Base-by-base conservation (phyloP, 1,139 yeast genomes). In the Hanseniaspora gamundiae region DNA sequence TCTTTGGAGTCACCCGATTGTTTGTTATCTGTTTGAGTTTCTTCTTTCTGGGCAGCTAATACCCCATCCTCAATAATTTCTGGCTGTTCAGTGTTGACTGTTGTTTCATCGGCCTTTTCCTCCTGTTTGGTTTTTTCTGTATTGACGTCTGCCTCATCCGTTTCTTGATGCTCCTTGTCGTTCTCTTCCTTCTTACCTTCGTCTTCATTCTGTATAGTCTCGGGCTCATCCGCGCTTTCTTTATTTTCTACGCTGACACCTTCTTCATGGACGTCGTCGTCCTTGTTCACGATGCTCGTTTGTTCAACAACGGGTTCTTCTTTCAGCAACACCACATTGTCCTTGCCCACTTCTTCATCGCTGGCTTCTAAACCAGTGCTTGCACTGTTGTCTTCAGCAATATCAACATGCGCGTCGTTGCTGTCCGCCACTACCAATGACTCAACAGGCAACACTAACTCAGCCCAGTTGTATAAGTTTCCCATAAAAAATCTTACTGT, bases 401-500 rank as follows among this genome's bases (percentile, higher is more conserved):
- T n/a, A n/a, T 30, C 35, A 30, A 28, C 26, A 45, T 43, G 8
- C 21, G 51, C 54, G 14, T 46, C 40, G 13, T 41, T 42, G 17
- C 39, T 20, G 27, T 41, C 35, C 16, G 39, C 38, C 26, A 49
- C 52, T 13, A 49, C 52, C n/a, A n/a, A n/a, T n/a, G n/a, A n/a
- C 43, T 61, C 62, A 35, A 60, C 64, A 14, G 46, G 46, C 36
- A 71, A 57, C 1, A 82, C 80, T 49, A 74, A 70, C 43, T 67
- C 68, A 30, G 78, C 71, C 97, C 97, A 91, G 48, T 80, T 77
- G 52, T 78, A 75, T 51, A 88, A 64, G 61, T 93, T 93, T 0
- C 96, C 96, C 38, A 88, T 68, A 47, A 93, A 70, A 41, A 91
- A 80, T 51, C 95, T 76, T 33, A 91, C 76, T 8, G 93, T 94